phyloP scores from a whole-genome alignment of 768 basidiomycete species.

The Krasilnikovozyma curviuscula region DNA sequence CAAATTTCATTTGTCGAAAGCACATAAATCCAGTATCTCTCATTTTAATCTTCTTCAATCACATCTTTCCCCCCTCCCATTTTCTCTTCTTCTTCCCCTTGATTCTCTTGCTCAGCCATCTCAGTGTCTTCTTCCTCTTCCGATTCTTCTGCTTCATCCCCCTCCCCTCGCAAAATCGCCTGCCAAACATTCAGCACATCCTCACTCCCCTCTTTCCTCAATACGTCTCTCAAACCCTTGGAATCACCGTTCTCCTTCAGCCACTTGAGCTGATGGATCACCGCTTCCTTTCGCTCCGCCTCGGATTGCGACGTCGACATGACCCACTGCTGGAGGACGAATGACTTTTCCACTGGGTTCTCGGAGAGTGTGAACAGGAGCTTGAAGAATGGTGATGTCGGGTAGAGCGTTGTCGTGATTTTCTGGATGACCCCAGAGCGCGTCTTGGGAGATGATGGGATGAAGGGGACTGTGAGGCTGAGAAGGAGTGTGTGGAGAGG shows the following conservation, averaged over 20 bases:
- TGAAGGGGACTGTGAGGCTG: conserved; percentile 5
- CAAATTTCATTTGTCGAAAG: too few species aligned
- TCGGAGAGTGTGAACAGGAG: conserved; percentile 7
- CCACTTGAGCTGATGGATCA: conserved; percentile 4
- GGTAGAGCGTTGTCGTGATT: background rate
- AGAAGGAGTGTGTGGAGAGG: conserved; percentile 10
- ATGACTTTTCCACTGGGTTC: too few species aligned
- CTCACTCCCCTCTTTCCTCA: background rate
- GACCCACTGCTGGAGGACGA: background rate
- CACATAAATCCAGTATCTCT: too few species aligned
- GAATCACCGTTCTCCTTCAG: background rate
- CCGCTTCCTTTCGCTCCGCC: background rate
- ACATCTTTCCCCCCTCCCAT: too few species aligned
- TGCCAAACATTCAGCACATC: too few species aligned
- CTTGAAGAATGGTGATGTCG: conserved; percentile 9
- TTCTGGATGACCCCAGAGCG: background rate
- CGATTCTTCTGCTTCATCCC: too few species aligned
- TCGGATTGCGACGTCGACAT: background rate
- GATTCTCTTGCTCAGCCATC: too few species aligned
- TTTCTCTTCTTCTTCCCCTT: too few species aligned
- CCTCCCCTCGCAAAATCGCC: too few species aligned
- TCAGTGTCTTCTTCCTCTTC: too few species aligned
- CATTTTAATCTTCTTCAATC: too few species aligned
- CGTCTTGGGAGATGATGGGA: background rate
- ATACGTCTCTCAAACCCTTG: conserved; percentile 1